Conservation (phyloP, 768 basidiomycete species). For the Multifurca ochricompacta region DNA sequence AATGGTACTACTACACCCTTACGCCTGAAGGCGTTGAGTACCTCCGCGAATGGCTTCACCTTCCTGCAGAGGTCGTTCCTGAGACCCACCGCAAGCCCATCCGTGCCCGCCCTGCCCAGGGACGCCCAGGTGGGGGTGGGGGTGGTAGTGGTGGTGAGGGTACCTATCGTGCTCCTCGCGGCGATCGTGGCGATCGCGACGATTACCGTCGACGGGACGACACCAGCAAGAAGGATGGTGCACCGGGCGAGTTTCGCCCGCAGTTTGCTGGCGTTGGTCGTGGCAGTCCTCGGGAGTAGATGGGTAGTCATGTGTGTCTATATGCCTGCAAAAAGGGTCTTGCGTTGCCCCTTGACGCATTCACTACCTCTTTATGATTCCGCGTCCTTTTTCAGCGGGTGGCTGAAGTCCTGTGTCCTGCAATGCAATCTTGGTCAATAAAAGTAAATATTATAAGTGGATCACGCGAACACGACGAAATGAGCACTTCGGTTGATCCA, state of each 20-base stretch:
- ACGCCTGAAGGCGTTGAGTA: conserved; percentile 97
- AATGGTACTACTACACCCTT: conserved; percentile 97
- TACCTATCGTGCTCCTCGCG: conserved; percentile 83
- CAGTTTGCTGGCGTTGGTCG: conserved; percentile 85
- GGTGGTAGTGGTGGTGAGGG: conserved; percentile 70
- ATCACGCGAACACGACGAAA: too few relatives aligned
- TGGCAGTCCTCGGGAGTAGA: conserved; percentile 67
- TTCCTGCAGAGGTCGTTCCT: conserved; percentile 93
- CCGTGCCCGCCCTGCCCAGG: conserved; percentile 75
- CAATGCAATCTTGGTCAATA: too few relatives aligned
- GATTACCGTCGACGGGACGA: conserved; percentile 48
- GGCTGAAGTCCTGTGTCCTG: too few relatives aligned
- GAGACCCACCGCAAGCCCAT: conserved; percentile 95
- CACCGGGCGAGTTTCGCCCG: conserved; percentile 84
- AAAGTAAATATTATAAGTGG: too few relatives aligned
- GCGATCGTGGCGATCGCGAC: conserved; percentile 79
- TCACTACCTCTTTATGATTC: too few relatives aligned
- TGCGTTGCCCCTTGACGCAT: too few relatives aligned
- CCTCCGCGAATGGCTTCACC: conserved; percentile 94
- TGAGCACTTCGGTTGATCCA: too few relatives aligned
- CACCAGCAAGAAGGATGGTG: conserved; percentile 81
- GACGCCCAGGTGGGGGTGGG: conserved; percentile 55
- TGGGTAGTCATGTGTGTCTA: background rate
- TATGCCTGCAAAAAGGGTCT: too few relatives aligned
- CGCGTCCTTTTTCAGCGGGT: too few relatives aligned